These are phyloP conservation scores for Thecaphora frezii DNA, from an alignment of 1,284 basidiomycete species.

Conservation along the genomic window DNA sequence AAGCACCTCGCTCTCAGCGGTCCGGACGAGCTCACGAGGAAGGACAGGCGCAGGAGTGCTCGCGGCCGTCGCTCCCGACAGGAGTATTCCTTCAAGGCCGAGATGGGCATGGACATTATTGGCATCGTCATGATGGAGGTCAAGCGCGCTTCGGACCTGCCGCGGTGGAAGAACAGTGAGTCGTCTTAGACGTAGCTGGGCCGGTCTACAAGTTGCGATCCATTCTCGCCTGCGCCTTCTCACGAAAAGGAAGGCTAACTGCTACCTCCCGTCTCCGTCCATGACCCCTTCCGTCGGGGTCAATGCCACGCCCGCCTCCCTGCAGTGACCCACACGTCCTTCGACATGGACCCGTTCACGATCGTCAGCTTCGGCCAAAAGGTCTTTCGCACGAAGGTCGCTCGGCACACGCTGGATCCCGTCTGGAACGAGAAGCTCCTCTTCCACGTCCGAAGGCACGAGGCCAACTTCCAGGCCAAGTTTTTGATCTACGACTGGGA, in stretches of 20 bases:
- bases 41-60: constrained; percentile 4
- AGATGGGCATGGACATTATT: constrained; percentile 71
- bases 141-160: constrained; percentile 75
- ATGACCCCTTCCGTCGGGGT: no score
- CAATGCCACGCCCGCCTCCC: no score
- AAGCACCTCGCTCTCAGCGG: neutral
- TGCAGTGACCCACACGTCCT: constrained; percentile 65
- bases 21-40: constrained; percentile 3
- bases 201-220: no score
- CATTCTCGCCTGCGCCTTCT: neutral
- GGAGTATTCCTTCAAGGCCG: constrained; percentile 65
- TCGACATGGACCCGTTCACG: constrained; percentile 97
- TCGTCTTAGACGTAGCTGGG: no score
- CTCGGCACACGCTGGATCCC: constrained; percentile 70
- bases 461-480: constrained; percentile 63
- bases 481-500: constrained; percentile 57
- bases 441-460: constrained; percentile 89
- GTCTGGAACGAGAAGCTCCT: constrained; percentile 93
- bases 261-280: no score
- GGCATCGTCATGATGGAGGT: constrained; percentile 88
- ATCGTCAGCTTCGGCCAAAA: constrained; percentile 96
- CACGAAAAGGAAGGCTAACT: no score
- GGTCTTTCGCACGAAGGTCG: constrained; percentile 81
- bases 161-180: constrained; percentile 72
- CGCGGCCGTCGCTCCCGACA: constrained; percentile 61